Conservation (phyloP, 805 yeast species). For the Blastobotrys mokoenaii region DNA sequence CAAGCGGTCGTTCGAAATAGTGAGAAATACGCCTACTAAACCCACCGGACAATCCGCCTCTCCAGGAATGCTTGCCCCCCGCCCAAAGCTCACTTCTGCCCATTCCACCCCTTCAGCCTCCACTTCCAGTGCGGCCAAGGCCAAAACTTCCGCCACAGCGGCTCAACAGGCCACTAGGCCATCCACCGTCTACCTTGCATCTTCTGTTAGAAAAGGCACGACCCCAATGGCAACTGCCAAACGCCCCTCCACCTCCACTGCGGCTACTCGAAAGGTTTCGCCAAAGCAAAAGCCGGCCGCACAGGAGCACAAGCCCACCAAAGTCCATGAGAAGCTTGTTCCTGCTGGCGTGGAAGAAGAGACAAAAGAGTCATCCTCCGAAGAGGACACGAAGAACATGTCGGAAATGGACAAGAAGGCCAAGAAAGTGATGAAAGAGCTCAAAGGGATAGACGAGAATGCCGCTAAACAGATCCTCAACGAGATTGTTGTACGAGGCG, state of each 20-base stretch:
- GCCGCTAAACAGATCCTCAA: slow-evolving; percentile 80
- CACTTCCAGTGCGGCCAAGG: background rate
- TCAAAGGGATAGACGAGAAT: slow-evolving; percentile 62
- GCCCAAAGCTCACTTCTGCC: too few relatives aligned
- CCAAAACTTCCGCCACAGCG: background rate
- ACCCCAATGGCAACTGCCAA: background rate
- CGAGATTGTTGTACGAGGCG: slow-evolving; percentile 84
- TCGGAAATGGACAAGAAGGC: slow-evolving; percentile 28
- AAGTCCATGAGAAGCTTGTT: slow-evolving; percentile 1
- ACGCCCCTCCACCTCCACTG: too few relatives aligned
- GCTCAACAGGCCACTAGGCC: background rate
- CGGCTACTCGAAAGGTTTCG: background rate
- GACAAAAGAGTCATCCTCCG: background rate
- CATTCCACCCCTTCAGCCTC: background rate
- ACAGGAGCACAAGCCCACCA: background rate
- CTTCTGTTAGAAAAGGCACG: too few relatives aligned
- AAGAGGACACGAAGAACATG: slow-evolving; percentile 4
- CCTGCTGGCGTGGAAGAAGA: slow-evolving; percentile 11
- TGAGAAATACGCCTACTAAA: background rate
- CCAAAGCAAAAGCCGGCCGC: background rate
- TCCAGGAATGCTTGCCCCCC: too few relatives aligned
- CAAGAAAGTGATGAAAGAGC: slow-evolving; percentile 27
- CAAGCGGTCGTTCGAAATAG: background rate
- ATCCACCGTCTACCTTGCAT: background rate
- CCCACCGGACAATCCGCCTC: background rate